These are phyloP conservation scores for Cicer cuneatum DNA, from an alignment of 306 rosid genomes.

Conservation along the genomic window DNA sequence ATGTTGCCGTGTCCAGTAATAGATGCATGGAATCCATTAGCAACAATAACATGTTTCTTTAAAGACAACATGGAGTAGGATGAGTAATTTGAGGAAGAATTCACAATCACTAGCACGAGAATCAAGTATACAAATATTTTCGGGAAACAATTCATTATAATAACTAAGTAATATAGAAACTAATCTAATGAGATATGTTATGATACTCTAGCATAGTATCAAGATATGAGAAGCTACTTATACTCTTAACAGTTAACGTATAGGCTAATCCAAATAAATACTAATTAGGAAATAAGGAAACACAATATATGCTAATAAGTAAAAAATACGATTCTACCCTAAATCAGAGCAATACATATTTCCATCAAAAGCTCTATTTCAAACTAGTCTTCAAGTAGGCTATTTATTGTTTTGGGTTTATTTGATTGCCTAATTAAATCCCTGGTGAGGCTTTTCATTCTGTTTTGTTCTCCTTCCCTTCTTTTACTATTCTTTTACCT, in stretches of 20 bases:
- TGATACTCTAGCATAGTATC: no score
- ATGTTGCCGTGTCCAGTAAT: no score
- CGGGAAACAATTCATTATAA: not conserved
- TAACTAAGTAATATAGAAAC: no score
- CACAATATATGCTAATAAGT: not conserved
- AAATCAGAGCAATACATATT: not conserved
- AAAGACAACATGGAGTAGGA: no score
- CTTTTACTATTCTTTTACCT: conserved; percentile 26
- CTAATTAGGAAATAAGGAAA: not conserved
- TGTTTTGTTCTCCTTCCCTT: conserved; percentile 22
- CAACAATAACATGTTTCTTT: no score
- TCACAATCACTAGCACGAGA: no score
- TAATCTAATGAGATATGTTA: no score
- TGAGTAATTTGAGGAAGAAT: no score
- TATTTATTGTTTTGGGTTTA: conserved; percentile 38
- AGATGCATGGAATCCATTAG: no score
- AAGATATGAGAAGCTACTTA: no score
- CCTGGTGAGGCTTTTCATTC: conserved; percentile 17
- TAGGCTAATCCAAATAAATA: not conserved
- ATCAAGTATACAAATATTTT: no score
- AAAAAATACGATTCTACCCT: not conserved
- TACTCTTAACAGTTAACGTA: not conserved
- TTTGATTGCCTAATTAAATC: conserved; percentile 31
- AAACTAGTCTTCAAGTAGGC: conserved; percentile 20
- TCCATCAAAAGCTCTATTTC: conserved; percentile 2